phyloP scores from a whole-genome alignment of 1,284 basidiomycete species.

The Cryptococcus deneoformans region DNA sequence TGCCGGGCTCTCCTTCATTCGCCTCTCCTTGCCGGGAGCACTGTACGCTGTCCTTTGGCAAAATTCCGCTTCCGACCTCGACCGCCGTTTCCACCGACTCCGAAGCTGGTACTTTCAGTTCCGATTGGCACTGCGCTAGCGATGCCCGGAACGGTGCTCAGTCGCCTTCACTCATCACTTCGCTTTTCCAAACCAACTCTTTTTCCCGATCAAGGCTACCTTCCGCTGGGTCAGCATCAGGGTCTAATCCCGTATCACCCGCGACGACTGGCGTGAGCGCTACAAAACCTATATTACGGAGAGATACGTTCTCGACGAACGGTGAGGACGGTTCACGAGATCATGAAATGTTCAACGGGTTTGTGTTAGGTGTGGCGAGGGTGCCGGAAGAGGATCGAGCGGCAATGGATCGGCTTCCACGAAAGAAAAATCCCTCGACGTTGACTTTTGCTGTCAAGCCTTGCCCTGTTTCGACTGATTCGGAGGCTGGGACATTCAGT shows the following conservation, averaged over 20 bases:
- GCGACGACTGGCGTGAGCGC: neutral
- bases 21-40: neutral
- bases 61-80: slow-evolving; percentile 6
- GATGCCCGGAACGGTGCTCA: slow-evolving; percentile 2
- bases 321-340: slow-evolving; percentile 8
- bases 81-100: slow-evolving; percentile 15
- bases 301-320: slow-evolving; percentile 13
- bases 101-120: slow-evolving; percentile 11
- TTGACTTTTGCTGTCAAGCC: slow-evolving; percentile 14
- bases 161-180: slow-evolving; percentile 11
- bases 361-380: slow-evolving; percentile 9
- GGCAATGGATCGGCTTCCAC: neutral
- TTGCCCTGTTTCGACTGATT: slow-evolving; percentile 2
- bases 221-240: neutral
- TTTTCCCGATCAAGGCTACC: slow-evolving; percentile 1
- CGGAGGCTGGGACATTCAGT: slow-evolving; percentile 9
- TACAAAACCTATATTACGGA: slow-evolving; percentile 11
- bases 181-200: slow-evolving; percentile 8
- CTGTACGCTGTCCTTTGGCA: slow-evolving; percentile 11
- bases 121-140: slow-evolving; percentile 7
- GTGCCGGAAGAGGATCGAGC: neutral
- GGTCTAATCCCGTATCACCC: neutral
- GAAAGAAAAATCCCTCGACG: slow-evolving; percentile 12
- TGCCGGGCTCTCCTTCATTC: neutral
- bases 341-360: slow-evolving; percentile 6